Conservation (phyloP, 202 grass and related monocot species). For the Saccharum hybrid region DNA sequence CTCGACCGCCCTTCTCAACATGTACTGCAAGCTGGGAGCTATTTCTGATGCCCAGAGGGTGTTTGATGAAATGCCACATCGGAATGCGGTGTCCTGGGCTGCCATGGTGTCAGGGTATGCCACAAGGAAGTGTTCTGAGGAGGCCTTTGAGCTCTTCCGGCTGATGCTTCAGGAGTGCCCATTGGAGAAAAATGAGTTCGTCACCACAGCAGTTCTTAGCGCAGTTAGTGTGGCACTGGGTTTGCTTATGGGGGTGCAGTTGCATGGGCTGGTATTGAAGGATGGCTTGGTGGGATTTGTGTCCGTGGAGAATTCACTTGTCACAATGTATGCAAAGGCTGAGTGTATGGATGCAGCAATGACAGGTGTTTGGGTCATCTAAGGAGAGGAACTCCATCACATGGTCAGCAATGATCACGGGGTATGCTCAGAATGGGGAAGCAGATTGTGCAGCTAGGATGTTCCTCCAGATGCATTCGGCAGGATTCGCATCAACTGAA, state of each 20-base stretch:
- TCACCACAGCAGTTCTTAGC: slow-evolving; percentile 62
- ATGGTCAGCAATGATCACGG: slow-evolving; percentile 78
- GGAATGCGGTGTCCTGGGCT: slow-evolving; percentile 69
- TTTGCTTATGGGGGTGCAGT: slow-evolving; percentile 60
- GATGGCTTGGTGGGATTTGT: slow-evolving; percentile 58
- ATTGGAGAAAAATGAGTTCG: slow-evolving; percentile 62
- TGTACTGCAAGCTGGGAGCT: slow-evolving; percentile 69
- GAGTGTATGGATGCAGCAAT: slow-evolving; percentile 59
- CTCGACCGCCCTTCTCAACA: slow-evolving; percentile 59
- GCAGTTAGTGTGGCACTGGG: slow-evolving; percentile 55
- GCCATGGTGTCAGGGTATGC: slow-evolving; percentile 76
- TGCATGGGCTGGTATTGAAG: slow-evolving; percentile 60
- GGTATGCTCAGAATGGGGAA: slow-evolving; percentile 70
- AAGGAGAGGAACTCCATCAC: slow-evolving; percentile 70
- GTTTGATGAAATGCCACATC: slow-evolving; percentile 65
- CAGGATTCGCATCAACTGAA: slow-evolving; percentile 61
- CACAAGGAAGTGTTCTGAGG: slow-evolving; percentile 41
- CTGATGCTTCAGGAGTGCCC: slow-evolving; percentile 59
- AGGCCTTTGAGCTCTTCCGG: slow-evolving; percentile 62
- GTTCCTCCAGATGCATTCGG: slow-evolving; percentile 72
- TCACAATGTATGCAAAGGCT: slow-evolving; percentile 74
- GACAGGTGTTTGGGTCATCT: slow-evolving; percentile 56
- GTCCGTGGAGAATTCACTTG: slow-evolving; percentile 73
- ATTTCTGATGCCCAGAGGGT: slow-evolving; percentile 54
- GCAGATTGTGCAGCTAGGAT: slow-evolving; percentile 49